These are phyloP conservation scores for Xerocomus nothofagi DNA, from an alignment of 1,284 basidiomycete species.

Conservation along the genomic window DNA sequence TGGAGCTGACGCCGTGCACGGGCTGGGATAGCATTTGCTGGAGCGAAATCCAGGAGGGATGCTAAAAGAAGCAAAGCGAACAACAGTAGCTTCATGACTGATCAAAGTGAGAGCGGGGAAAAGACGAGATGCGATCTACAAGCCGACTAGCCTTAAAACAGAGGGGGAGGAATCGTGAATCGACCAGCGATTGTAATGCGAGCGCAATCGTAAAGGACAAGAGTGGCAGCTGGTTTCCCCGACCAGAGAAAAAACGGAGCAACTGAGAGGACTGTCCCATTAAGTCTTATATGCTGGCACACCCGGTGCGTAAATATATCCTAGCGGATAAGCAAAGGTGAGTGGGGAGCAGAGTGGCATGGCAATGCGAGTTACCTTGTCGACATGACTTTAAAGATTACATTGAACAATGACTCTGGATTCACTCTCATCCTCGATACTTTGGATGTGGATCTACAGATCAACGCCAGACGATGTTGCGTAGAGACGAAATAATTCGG, in stretches of 20 bases:
- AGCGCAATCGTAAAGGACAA: conserved; percentile 8
- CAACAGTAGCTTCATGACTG: conserved; percentile 21
- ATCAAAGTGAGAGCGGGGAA: not conserved
- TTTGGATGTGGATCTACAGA: conserved; percentile 5
- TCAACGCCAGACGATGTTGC: conserved; percentile 4
- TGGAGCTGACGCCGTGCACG: conserved; percentile 11
- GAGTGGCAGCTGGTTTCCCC: conserved; percentile 24
- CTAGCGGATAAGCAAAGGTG: not conserved
- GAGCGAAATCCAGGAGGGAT: conserved; percentile 17
- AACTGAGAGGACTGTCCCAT: conserved; percentile 12
- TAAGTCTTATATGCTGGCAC: conserved; percentile 15
- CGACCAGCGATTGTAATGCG: conserved; percentile 24
- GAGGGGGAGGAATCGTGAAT: conserved; percentile 2
- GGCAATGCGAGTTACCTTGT: conserved; percentile 25
- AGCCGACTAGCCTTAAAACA: conserved; percentile 14
- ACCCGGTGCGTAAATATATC: not conserved
- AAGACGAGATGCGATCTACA: not conserved
- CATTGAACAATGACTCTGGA: conserved; percentile 9
- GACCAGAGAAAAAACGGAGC: not conserved
- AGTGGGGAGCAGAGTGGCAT: not conserved
- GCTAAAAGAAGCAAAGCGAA: conserved; percentile 20
- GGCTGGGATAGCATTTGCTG: conserved; percentile 22
- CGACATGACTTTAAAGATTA: conserved; percentile 11
- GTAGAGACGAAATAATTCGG: conserved; percentile 18
- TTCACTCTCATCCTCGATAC: not conserved